Base-by-base conservation (phyloP, 2,329 filamentous ascomycete species). In the Fusarium zealandicum region DNA sequence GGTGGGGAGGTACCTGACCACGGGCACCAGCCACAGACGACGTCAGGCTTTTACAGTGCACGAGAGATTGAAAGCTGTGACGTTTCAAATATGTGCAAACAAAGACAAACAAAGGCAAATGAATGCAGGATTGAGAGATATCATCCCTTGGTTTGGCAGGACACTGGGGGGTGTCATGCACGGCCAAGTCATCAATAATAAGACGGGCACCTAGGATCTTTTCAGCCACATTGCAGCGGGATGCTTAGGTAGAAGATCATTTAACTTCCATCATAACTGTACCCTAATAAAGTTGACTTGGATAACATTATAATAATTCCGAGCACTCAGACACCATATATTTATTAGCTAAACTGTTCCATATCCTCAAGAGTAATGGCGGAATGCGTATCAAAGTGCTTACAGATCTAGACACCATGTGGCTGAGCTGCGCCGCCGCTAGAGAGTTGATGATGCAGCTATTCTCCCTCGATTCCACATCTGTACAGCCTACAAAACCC, bases 371-470 rank as follows among this genome's bases (percentile, higher is more conserved):
- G 8, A 8, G 22, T 8, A 8, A 25, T 25, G 7, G 22, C 22
- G 22, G 22, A 8, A 25, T 25, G 6, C 4, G 20, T 6, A 25
- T 25, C 22, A 25, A 6, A 25, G 6, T 7, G 22, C 22, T 8
- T 25, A 20, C 36, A 38, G 17, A 18, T 22, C 18, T 35, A 14
- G 33, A 12, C 17, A 25, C 33, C 14, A 13, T 45, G 57, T 61
- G 53, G 57, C 60, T 60, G 62, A 61, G 54, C 53, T 48, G 58
- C 51, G 56, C 37, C 56, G 49, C 28, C 30, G 37, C 52, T 41
- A 41, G 37, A 47, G 41, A 66, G 30, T 58, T 63, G 58, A 67
- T 67, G 64, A 67, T 67, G 62, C 61, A 67, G 60, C 59, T 54
- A 38, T 36, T 20, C 25, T 28, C 22, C 4, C 31, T 40, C 54